A percentile compares a stretch with the other conserved stretches of the same genome.
Evolutionary conservation across 2,329 filamentous ascomycete genomes (phyloP).

Genomic region (Aspergillus awamori): DNA sequence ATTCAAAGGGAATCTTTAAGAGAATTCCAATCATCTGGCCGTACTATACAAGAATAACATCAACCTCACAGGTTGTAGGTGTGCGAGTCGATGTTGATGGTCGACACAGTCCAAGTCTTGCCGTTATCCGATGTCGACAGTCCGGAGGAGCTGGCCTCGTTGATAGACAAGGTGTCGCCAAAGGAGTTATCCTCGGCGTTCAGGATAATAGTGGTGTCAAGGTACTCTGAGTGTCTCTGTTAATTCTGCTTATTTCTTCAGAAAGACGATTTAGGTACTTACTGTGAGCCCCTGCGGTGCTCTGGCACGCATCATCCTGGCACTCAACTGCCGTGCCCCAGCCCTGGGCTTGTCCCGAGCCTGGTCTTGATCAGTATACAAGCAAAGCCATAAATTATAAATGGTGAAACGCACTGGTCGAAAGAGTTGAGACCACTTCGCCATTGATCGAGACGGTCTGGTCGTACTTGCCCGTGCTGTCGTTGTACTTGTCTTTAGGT

Average conservation of each 20-base stretch:
- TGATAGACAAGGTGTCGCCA: slow-evolving; percentile 30
- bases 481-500: slow-evolving; percentile 34
- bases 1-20: no score
- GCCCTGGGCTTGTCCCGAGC: slow-evolving; percentile 34
- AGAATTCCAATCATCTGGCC: no score
- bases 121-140: slow-evolving; percentile 30
- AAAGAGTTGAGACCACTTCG: slow-evolving; percentile 32
- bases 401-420: slow-evolving; percentile 24
- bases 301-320: slow-evolving; percentile 32
- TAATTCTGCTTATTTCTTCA: not conserved
- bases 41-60: not conserved
- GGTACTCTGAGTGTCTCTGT: slow-evolving; percentile 26
- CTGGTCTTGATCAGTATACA: slow-evolving; percentile 11
- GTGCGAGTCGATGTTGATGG: slow-evolving; percentile 33
- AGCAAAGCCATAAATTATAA: not conserved
- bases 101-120: slow-evolving; percentile 34
- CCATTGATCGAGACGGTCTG: slow-evolving; percentile 35
- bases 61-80: slow-evolving; percentile 22
- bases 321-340: slow-evolving; percentile 40
- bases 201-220: slow-evolving; percentile 34
- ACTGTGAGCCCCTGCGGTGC: slow-evolving; percentile 34
- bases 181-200: slow-evolving; percentile 31
- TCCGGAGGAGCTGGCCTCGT: slow-evolving; percentile 29
- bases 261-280: slow-evolving; percentile 15
- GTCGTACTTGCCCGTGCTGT: slow-evolving; percentile 33